Conservation (phyloP, 2,329 filamentous ascomycete species). For the Alternaria consortialis region DNA sequence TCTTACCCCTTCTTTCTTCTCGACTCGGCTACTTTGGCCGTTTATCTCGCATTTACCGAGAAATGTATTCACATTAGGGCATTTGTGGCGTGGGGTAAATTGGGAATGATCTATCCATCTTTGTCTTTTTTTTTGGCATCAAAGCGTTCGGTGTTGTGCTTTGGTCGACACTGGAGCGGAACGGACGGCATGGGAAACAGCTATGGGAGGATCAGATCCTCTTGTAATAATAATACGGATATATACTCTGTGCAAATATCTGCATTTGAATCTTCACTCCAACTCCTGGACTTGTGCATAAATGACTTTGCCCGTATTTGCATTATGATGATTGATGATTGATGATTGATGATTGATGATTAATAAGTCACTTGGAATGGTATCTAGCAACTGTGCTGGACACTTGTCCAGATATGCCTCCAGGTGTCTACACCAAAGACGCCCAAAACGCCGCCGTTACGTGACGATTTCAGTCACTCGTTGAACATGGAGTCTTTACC, state of each 20-base stretch:
- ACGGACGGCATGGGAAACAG: background rate
- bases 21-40: background rate
- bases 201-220: slow-evolving; percentile 3
- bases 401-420: slow-evolving; percentile 4
- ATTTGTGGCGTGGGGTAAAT: slow-evolving; percentile 2
- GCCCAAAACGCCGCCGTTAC: slow-evolving; percentile 16
- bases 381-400: slow-evolving; percentile 7
- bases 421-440: slow-evolving; percentile 11
- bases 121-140: background rate
- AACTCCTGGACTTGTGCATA: background rate
- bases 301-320: background rate
- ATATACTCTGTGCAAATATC: background rate
- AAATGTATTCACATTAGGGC: background rate
- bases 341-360: slow-evolving; percentile 3
- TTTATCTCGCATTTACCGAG: slow-evolving; percentile 9
- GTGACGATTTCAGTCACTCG: background rate
- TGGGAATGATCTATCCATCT: background rate
- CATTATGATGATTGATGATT: slow-evolving; percentile 3
- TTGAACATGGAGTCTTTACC: slow-evolving; percentile 12
- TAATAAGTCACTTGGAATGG: slow-evolving; percentile 5
- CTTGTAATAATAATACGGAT: slow-evolving; percentile 10
- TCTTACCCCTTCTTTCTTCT: background rate
- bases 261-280: background rate
- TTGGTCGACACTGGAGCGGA: background rate
- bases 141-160: slow-evolving; percentile 2